Conservation (phyloP, 2,329 filamentous ascomycete genomes). For the Aspergillus proliferans region DNA sequence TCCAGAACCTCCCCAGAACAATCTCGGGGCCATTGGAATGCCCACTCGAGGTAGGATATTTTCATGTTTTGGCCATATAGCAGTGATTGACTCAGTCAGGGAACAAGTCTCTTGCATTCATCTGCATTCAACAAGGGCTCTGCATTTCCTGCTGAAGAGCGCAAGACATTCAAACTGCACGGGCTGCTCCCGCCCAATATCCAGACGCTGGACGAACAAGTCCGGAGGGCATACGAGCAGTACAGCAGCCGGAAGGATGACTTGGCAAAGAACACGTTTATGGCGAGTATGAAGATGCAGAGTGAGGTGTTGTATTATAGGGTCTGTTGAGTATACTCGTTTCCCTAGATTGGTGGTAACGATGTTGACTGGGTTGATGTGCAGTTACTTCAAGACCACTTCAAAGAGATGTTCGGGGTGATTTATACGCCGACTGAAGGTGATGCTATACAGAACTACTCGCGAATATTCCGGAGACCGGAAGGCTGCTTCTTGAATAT, state of each 20-base stretch:
- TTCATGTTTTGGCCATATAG: not conserved
- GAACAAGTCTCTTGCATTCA: slow-evolving; percentile 55
- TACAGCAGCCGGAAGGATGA: slow-evolving; percentile 59
- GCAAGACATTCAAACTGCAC: slow-evolving; percentile 61
- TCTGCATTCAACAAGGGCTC: slow-evolving; percentile 79
- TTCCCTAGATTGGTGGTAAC: not conserved
- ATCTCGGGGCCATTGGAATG: slow-evolving; percentile 25
- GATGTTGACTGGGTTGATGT: not conserved
- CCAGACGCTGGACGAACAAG: slow-evolving; percentile 71
- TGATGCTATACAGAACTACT: slow-evolving; percentile 81
- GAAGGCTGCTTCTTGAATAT: slow-evolving; percentile 80
- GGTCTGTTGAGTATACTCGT: slow-evolving; percentile 36
- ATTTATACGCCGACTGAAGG: slow-evolving; percentile 89
- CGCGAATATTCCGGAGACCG: slow-evolving; percentile 66
- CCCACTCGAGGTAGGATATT: slow-evolving; percentile 16
- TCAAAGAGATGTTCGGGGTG: slow-evolving; percentile 84
- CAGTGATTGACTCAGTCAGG: slow-evolving; percentile 17
- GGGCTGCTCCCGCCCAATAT: slow-evolving; percentile 67
- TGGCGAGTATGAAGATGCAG: slow-evolving; percentile 78
- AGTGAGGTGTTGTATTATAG: slow-evolving; percentile 77
- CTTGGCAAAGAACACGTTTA: slow-evolving; percentile 79
- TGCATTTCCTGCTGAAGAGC: slow-evolving; percentile 65
- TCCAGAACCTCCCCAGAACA: slow-evolving; percentile 25
- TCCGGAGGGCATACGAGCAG: slow-evolving; percentile 71
- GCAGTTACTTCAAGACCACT: slow-evolving; percentile 66